These are phyloP conservation scores for Cutaneotrichosporon cyanovorans DNA, from an alignment of 1,284 basidiomycete species.

Conservation along the genomic window DNA sequence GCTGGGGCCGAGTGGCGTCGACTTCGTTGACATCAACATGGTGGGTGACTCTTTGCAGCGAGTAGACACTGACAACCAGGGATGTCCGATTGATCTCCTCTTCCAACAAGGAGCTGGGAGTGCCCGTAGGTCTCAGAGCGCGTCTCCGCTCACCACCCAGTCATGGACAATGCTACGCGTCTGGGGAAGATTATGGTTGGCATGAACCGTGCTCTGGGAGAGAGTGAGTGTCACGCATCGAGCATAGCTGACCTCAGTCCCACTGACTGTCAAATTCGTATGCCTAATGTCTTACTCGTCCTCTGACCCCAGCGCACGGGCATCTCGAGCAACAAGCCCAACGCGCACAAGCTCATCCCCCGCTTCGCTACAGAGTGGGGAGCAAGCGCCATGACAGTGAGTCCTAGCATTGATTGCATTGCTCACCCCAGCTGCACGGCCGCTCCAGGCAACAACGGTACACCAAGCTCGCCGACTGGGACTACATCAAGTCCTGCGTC, in stretches of 20 bases:
- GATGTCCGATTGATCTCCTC: slow-evolving; percentile 94
- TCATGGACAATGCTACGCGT: slow-evolving; percentile 74
- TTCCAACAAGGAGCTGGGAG: slow-evolving; percentile 86
- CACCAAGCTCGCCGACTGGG: slow-evolving; percentile 76
- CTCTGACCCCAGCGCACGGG: slow-evolving; percentile 57
- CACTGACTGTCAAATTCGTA: slow-evolving; percentile 82
- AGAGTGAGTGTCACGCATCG: slow-evolving; percentile 48
- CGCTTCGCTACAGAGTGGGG: slow-evolving; percentile 72
- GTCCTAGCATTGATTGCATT: slow-evolving; percentile 14
- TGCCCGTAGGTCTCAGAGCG: slow-evolving; percentile 50
- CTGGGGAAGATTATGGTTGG: slow-evolving; percentile 80
- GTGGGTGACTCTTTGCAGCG: slow-evolving; percentile 14
- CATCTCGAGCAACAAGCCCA: slow-evolving; percentile 75
- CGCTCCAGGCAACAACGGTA: slow-evolving; percentile 86
- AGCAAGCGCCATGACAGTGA: slow-evolving; percentile 69
- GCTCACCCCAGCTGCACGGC: slow-evolving; percentile 67
- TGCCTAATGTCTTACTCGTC: neutral
- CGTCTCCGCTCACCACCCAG: slow-evolving; percentile 45
- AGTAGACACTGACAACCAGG: slow-evolving; percentile 50
- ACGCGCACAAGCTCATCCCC: slow-evolving; percentile 85
- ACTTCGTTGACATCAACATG: slow-evolving; percentile 85
- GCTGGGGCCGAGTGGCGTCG: slow-evolving; percentile 54
- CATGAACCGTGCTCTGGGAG: slow-evolving; percentile 85
- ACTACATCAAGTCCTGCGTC: slow-evolving; percentile 80
- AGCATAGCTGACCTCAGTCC: slow-evolving; percentile 48